Percentiles rank a stretch among this genome's conserved stretches.
phyloP scores from a whole-genome alignment of 2,329 filamentous ascomycete genomes.

The Fusarium sp. region DNA sequence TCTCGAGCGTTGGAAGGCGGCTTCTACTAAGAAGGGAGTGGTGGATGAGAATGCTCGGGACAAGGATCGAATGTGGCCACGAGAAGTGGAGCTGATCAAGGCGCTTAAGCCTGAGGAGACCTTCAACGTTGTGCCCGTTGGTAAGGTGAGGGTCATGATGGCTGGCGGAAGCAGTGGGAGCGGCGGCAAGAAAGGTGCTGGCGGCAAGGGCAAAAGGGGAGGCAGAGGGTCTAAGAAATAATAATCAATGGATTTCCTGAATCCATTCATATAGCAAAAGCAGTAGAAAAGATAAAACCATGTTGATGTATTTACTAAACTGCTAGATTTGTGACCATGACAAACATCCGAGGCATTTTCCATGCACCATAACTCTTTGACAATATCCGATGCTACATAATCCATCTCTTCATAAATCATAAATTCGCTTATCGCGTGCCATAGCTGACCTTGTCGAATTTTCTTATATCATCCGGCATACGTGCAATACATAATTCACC shows the following conservation, averaged over 20 bases:
- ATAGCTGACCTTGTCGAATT: constrained; percentile 56
- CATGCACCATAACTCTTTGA: constrained; percentile 6
- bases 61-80: constrained; percentile 82
- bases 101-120: constrained; percentile 84
- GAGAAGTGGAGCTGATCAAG: constrained; percentile 87
- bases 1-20: constrained; percentile 80
- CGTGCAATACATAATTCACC: constrained; percentile 73
- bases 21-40: constrained; percentile 66
- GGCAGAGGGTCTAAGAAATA: constrained; percentile 59
- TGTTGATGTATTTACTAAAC: constrained; percentile 20
- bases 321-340: constrained; percentile 18
- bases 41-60: constrained; percentile 71
- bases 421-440: constrained; percentile 19
- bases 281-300: constrained; percentile 1
- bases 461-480: constrained; percentile 68
- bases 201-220: constrained; percentile 51
- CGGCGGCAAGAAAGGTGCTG: constrained; percentile 52
- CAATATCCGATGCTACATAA: neutral
- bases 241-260: constrained; percentile 2
- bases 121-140: constrained; percentile 81
- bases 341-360: constrained; percentile 17
- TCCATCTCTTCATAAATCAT: constrained; percentile 19
- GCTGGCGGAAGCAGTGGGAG: constrained; percentile 53
- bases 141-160: constrained; percentile 84
- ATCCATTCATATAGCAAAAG: neutral